Evolutionary conservation across 2,329 filamentous ascomycete species (phyloP).

Genomic region (Phyllosticta citriasiana): DNA sequence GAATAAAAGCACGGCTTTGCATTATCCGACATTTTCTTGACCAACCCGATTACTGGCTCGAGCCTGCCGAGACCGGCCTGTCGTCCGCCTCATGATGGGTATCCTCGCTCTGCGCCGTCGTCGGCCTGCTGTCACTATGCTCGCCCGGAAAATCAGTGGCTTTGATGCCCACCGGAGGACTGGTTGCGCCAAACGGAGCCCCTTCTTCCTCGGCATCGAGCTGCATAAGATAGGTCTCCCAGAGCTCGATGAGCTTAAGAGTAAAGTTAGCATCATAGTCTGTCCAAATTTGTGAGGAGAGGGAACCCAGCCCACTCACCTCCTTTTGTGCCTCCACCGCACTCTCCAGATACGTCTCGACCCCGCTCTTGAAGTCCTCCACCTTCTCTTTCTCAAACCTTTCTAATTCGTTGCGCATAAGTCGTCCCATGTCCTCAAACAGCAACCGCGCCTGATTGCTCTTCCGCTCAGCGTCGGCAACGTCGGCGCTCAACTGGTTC

Average conservation of each 20-base stretch:
- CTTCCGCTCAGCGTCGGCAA: slow-evolving; percentile 87
- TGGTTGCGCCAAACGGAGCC: slow-evolving; percentile 28
- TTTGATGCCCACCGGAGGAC: slow-evolving; percentile 27
- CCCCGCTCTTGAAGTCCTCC: slow-evolving; percentile 92
- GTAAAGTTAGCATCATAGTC: neutral
- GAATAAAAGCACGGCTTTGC: neutral
- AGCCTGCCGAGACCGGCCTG: slow-evolving; percentile 4
- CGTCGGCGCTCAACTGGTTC: slow-evolving; percentile 84
- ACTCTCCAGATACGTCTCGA: slow-evolving; percentile 95
- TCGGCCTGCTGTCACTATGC: slow-evolving; percentile 4
- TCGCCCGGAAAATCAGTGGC: slow-evolving; percentile 17
- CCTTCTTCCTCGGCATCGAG: slow-evolving; percentile 87
- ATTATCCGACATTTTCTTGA: neutral
- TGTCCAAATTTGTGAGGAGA: neutral
- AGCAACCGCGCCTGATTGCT: slow-evolving; percentile 81
- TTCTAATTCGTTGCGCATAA: slow-evolving; percentile 87
- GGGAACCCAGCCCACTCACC: slow-evolving; percentile 42
- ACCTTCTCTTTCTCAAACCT: slow-evolving; percentile 96
- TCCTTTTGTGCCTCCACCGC: slow-evolving; percentile 98
- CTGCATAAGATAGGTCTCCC: slow-evolving; percentile 97
- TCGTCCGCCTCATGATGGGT: slow-evolving; percentile 6
- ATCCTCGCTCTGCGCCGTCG: slow-evolving; percentile 9
- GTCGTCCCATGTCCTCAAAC: slow-evolving; percentile 93
- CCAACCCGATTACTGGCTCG: slow-evolving; percentile 1
- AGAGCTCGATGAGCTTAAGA: slow-evolving; percentile 65